Base-by-base conservation (phyloP, 1,284 basidiomycete species). In the Exobasidium cylindrosporum region DNA sequence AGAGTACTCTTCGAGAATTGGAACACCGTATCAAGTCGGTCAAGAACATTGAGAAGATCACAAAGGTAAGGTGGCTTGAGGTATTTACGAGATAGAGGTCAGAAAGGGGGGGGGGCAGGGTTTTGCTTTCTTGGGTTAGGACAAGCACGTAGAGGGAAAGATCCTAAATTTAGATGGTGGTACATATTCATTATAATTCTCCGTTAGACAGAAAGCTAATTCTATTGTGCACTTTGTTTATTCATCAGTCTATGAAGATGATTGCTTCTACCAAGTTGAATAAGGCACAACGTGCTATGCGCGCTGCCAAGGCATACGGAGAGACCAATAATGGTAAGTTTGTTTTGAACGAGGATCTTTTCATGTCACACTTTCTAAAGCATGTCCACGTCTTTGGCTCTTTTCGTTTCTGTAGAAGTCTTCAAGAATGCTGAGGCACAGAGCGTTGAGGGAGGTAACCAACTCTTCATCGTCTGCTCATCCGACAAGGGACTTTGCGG, bases 401-500 rank as follows among this genome's bases (percentile, higher is more conserved):
- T n/a, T n/a, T n/a, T n/a, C n/a, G n/a, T n/a, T n/a, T 28, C 40
- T 21, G 40, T 67, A 74, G 76, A 79, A 66, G 67, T 79, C 67
- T 79, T 78, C 65, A 68, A 68, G 60, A 72, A 79, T 64, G 70
- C 78, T 44, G 77, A 77, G 60, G 70, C 73, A 10, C 66, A 70
- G 45, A 65, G 71, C 45, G 62, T 67, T 49, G 71, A 73, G 30
- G 74, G 72, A n/a, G 78, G 74, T 47, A 64, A 66, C 28, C 69
- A 76, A 66, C 73, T 79, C 23, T 74, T 97, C 72, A 91, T 94
- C 84, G 82, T 98, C 72, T 90, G 94, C 81, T 96, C 95, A 54
- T 97, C 94, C 63, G 95, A 98, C 87, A 95, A 96, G 85, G 95
- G 96, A 84, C 91, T 99, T 63, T 99, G 95, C 82, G 96, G 96